Base-by-base conservation (phyloP, 768 basidiomycete genomes). In the Fistulinella prunicolor region DNA sequence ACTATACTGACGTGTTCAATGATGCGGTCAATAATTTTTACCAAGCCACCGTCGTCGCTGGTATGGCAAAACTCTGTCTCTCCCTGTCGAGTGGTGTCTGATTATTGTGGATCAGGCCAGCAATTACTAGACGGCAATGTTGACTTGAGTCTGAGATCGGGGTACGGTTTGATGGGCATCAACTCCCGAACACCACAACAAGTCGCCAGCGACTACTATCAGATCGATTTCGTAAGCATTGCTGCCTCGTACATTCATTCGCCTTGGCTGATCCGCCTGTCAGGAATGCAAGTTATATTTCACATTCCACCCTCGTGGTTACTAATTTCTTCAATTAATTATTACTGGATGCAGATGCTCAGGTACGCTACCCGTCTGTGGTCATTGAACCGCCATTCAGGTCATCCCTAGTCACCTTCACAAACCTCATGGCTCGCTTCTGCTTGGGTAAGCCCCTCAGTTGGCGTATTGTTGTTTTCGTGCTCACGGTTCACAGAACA, bases 401-500 rank as follows among this genome's bases (percentile, higher is more conserved):
- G 48, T 73, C 71, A 47, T 73, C 73, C 56, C 73, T 32, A 85
- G 57, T 73, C 79, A 3, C 84, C 84, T 1, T 81, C 82, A 26
- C 74, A 83, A 59, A 79, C 77, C 0, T 85, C 83, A 1, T 78
- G 77, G 70, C 67, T 85, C 19, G 81, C 81, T n/a, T 75, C 80
- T 5, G 73, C 82, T 19, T 81, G 81, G 82, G 84, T 82, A 63
- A 42, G 69, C 37, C 4, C 21, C 19, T 10, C 26, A 28, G 26
- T 28, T 23, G 13, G 30, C 9, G 26, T n/a, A 9, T 37, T 32
- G n/a, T 13, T 14, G 10, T 1, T 51, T 42, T n/a, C 3, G 2
- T 30, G 5, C 44, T 58, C 40, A 61, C 9, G 9, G 9, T 38
- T 0, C 6, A 24, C 37, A 83, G 82, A 78, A 76, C 42, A 81